Percentiles rank a stretch among this genome's conserved stretches.
phyloP scores from a whole-genome alignment of 2,329 filamentous ascomycete genomes.

The Stylonectria norvegica region DNA sequence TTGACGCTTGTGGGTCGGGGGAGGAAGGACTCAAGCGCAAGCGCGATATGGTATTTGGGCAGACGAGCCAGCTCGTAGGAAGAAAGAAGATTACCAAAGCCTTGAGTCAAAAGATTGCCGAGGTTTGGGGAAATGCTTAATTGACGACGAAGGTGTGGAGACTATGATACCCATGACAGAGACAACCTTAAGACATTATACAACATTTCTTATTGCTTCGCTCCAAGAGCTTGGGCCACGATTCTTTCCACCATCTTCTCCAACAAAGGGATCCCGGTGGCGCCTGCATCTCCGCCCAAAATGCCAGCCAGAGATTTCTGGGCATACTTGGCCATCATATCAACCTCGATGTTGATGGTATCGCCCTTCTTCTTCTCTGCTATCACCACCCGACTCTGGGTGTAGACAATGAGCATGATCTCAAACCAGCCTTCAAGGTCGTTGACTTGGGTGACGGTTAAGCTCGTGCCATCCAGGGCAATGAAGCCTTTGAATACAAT shows the following conservation, averaged over 20 bases:
- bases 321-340: conserved; percentile 81
- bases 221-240: conserved; percentile 60
- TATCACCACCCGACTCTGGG: conserved; percentile 85
- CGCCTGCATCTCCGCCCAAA: conserved; percentile 56
- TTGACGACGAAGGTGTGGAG: conserved; percentile 8
- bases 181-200: conserved; percentile 10
- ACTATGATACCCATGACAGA: conserved; percentile 22
- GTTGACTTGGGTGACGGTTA: conserved; percentile 85
- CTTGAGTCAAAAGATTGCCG: conserved; percentile 66
- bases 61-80: conserved; percentile 58
- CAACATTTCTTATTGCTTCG: conserved; percentile 19
- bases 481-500: conserved; percentile 96
- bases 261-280: conserved; percentile 53
- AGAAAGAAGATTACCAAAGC: conserved; percentile 65
- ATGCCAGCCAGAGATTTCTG: conserved; percentile 80
- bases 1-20: conserved; percentile 50
- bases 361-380: conserved; percentile 76
- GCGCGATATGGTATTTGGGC: conserved; percentile 56
- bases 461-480: conserved; percentile 86
- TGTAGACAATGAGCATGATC: conserved; percentile 97
- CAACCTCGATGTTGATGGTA: conserved; percentile 87
- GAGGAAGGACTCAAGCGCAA: conserved; percentile 54
- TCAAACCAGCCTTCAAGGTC: conserved; percentile 82
- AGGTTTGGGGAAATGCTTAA: conserved; percentile 63
- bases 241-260: conserved; percentile 72